Conservation (phyloP, 305 asterid genomes). For the Solanum chacoense region DNA sequence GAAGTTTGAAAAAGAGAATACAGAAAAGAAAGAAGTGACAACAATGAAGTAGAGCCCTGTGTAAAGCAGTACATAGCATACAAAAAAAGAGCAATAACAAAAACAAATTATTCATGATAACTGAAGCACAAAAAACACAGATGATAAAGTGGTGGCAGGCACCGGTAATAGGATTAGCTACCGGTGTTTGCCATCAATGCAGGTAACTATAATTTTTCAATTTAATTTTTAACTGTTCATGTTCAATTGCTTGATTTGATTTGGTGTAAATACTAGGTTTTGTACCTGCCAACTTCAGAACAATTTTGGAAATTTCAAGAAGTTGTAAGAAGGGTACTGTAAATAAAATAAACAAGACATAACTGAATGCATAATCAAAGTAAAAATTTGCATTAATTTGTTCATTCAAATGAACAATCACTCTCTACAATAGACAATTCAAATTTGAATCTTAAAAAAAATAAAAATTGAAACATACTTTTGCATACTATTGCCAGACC, state of each 20-base stretch:
- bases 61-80: not conserved
- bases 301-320: not conserved
- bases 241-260: not conserved
- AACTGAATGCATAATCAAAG: not conserved
- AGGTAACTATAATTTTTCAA: not conserved
- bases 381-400: not conserved
- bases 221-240: not conserved
- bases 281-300: not conserved
- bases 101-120: not conserved
- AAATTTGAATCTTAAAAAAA: not conserved
- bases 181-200: not conserved
- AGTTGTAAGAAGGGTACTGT: not conserved
- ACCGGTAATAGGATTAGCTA: not conserved
- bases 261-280: not conserved
- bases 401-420: not conserved
- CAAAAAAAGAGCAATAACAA: not conserved
- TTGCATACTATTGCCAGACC: constrained; percentile 9
- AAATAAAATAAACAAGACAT: not conserved
- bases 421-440: not conserved
- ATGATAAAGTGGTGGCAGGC: not conserved
- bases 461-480: not conserved
- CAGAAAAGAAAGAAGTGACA: not conserved
- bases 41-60: not conserved
- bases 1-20: not conserved
- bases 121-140: not conserved